Evolutionary conservation across 148 eudicot genomes (phyloP), one percentile per base, ranked within the genome.

Genomic region (Talinum fruticosum): DNA sequence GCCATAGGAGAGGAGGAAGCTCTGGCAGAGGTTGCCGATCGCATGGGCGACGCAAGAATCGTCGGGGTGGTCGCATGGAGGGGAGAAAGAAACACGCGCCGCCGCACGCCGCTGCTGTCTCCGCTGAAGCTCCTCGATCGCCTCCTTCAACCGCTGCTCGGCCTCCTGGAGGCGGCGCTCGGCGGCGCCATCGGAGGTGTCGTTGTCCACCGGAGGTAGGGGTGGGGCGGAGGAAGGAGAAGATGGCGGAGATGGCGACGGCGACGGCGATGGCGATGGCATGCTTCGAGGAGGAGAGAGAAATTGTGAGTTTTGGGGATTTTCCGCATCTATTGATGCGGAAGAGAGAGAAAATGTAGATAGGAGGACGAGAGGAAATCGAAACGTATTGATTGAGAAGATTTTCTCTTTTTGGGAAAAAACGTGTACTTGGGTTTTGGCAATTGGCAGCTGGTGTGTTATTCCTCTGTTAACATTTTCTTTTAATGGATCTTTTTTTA

Each of bases 11-110:
- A 96, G 88, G 6, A 95, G 88, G 69, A 95, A 95, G 87, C 90
- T 95, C 87, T 95, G 99, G 81, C 97, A 96, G 32, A 96, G 88
- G 73, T 96, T 96, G 0, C 97, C 99, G 28, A 96, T 88, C 69
- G 99, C 97, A 83, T 95, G 88, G 5, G 99, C 99, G 34, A 93
- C 87, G 65, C 99, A 96, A 0, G 97, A 91, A 75, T 91, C 96
- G 12, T 89, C 93, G 69, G 91, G 92, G 79, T 93, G 97, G 53
- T 93, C 97, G 78, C 98, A 95, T 0, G 89, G 89, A 29, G 90
- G 94, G 2, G 76, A 78, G 57, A 78, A 76, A 6, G 44, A 73
- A 0, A 64, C 66, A 62, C 80, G 76, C 19, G 82, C 85, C 24
- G 71, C 84, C 14, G 59, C 89, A 74, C 82, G 82, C 19, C 70